Percentiles rank a stretch among this genome's conserved stretches.
phyloP scores from a whole-genome alignment of 1,284 basidiomycete genomes.

The Puccinia triticina region DNA sequence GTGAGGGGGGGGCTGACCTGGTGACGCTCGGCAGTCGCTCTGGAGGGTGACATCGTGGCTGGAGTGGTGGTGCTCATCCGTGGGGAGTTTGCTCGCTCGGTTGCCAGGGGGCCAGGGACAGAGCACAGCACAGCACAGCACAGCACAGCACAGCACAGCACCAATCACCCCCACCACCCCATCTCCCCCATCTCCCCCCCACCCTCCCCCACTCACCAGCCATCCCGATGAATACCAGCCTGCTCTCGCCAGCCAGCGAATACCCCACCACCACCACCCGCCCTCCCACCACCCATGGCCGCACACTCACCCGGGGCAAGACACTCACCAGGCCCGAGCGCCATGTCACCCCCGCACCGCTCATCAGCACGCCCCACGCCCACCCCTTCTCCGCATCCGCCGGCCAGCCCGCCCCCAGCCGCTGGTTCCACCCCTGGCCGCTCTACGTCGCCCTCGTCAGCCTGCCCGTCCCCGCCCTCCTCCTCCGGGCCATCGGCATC shows the following conservation, averaged over 20 bases:
- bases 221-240: too few relatives aligned
- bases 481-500: slow-evolving; percentile 60
- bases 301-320: slow-evolving; percentile 70
- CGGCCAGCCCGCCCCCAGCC: neutral
- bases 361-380: slow-evolving; percentile 74
- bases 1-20: slow-evolving; percentile 15
- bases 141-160: neutral
- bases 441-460: slow-evolving; percentile 55
- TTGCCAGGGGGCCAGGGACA: neutral
- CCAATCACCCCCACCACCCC: neutral
- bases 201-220: neutral
- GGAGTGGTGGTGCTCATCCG: too few relatives aligned
- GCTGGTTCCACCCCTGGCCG: slow-evolving; percentile 55
- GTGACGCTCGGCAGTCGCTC: slow-evolving; percentile 31
- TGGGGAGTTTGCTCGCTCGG: too few relatives aligned
- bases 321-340: slow-evolving; percentile 95
- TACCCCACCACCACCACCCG: too few relatives aligned
- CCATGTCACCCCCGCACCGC: slow-evolving; percentile 84
- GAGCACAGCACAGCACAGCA: neutral
- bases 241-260: too few relatives aligned
- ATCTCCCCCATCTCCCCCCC: neutral
- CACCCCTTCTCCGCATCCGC: neutral
- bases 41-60: neutral
- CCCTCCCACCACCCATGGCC: neutral
- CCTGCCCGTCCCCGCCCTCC: slow-evolving; percentile 58